Base-by-base conservation (phyloP, 345 rosid genomes). In the Camelina laxa region DNA sequence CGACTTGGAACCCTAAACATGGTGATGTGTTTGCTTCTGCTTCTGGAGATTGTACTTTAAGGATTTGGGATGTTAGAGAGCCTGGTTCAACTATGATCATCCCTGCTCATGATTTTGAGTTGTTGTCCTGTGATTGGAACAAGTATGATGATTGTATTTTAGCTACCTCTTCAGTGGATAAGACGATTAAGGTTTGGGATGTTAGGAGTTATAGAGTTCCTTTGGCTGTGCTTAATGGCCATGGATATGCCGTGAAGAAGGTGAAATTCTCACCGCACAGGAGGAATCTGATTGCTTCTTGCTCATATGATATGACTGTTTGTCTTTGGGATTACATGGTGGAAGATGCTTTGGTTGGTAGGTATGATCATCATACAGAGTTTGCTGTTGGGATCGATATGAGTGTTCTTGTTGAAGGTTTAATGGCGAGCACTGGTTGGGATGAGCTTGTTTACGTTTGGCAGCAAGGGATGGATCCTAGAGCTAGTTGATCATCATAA, bases 351-450 rank as follows among this genome's bases (percentile, higher is more conserved):
- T 70, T 92, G 54, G 84, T 92, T 14, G 89, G 92, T 27, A 80
- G 92, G 60, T 84, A 92, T 60, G 96, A 92, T 86, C 98, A 95
- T 62, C 98, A 92, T 53, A 87, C 97, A 0, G 96, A 95, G 77
- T 92, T 95, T 24, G 91, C 89, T 0, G 96, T 90, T 4, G 98
- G 98, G 45, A 85, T 95, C 0, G 97, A 95, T 63, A 81, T 92
- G 88, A 92, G 96, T 67, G 96, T 95, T 75, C 98, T 95, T 72
- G 98, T 95, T 16, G 96, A 95, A 62, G 98, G 98, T 15, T 74
- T 92, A 15, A 70, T 92, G 78, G 97, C 96, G 4, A 95, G 97
- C 45, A 87, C 99, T 0, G 97, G 98, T 14, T 95, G 98, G 99
- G 99, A 95, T 16, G 98, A 89, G 82, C 68, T 90, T 60, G 98